Conservation (phyloP, 192 early-diverging fungal species). For the Geranomyces michiganensis region DNA sequence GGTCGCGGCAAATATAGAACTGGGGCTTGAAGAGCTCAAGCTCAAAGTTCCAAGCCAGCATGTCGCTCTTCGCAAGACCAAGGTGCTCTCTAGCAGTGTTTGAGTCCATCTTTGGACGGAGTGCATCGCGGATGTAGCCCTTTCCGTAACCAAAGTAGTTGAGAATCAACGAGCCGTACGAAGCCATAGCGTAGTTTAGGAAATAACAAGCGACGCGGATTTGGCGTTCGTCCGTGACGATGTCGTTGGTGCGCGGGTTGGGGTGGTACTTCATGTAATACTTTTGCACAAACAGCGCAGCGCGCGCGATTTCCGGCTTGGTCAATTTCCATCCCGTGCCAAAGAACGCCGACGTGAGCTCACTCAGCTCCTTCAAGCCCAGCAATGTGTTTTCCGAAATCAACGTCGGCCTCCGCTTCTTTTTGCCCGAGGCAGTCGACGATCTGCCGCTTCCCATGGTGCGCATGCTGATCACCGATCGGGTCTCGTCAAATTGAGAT, state of each 20-base stretch:
- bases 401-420: slow-evolving; percentile 9
- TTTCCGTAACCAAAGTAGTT: slow-evolving; percentile 50
- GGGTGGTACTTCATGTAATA: slow-evolving; percentile 30
- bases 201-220: slow-evolving; percentile 45
- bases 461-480: slow-evolving; percentile 27
- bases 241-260: slow-evolving; percentile 35
- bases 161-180: slow-evolving; percentile 41
- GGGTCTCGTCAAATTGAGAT: slow-evolving; percentile 15
- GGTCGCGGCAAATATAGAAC: slow-evolving; percentile 45
- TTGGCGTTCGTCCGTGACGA: slow-evolving; percentile 38
- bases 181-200: slow-evolving; percentile 37
- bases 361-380: slow-evolving; percentile 32
- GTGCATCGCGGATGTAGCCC: slow-evolving; percentile 29
- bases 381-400: slow-evolving; percentile 24
- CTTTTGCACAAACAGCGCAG: slow-evolving; percentile 28
- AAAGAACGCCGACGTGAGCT: slow-evolving; percentile 35
- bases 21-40: slow-evolving; percentile 41
- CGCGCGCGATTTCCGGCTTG: slow-evolving; percentile 36
- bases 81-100: slow-evolving; percentile 47
- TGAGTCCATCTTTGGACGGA: slow-evolving; percentile 39
- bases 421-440: neutral
- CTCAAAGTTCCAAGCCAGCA: slow-evolving; percentile 48
- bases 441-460: slow-evolving; percentile 11
- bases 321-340: slow-evolving; percentile 42
- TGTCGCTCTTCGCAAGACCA: slow-evolving; percentile 34